Conservation (phyloP, 2,329 filamentous ascomycete species). For the Boeremia lycopersici region DNA sequence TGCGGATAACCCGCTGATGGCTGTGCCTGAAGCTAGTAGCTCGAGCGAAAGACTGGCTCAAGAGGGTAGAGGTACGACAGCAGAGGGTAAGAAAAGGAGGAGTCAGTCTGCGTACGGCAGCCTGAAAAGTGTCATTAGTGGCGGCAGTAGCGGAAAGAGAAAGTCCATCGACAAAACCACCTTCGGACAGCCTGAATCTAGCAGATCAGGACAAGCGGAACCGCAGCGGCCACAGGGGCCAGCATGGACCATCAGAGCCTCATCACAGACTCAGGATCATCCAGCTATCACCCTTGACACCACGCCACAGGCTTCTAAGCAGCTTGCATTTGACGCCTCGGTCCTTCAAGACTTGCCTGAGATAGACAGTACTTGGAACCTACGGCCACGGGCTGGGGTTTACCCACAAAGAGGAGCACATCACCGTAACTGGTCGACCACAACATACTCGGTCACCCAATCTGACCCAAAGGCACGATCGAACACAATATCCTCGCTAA, state of each 20-base stretch:
- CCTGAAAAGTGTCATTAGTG: conserved; percentile 48
- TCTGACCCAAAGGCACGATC: conserved; percentile 27
- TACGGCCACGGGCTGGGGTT: conserved; percentile 19
- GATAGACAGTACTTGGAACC: conserved; percentile 6
- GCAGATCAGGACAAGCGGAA: conserved; percentile 16
- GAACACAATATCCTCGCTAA: conserved; percentile 38
- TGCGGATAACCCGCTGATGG: conserved; percentile 50
- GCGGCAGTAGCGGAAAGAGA: conserved; percentile 41
- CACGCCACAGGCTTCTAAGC: conserved; percentile 43
- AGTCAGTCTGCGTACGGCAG: conserved; percentile 48
- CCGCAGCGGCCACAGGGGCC: conserved; percentile 25
- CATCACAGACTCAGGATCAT: conserved; percentile 31
- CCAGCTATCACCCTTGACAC: conserved; percentile 42
- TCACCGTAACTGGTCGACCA: conserved; percentile 30
- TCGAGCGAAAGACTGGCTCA: conserved; percentile 51
- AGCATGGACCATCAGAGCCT: conserved; percentile 37
- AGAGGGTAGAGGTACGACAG: conserved; percentile 26
- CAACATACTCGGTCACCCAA: conserved; percentile 23
- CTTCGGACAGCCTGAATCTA: conserved; percentile 26
- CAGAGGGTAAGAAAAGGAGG: conserved; percentile 35
- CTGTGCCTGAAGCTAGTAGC: conserved; percentile 55
- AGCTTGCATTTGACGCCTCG: conserved; percentile 43
- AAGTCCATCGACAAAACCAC: conserved; percentile 30
- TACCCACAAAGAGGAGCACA: conserved; percentile 23
- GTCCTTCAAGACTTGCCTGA: conserved; percentile 32